Percentiles rank a stretch among this genome's conserved stretches.
Conservation (phyloP, 768 basidiomycete genomes). For the Termitomyces sp. region DNA sequence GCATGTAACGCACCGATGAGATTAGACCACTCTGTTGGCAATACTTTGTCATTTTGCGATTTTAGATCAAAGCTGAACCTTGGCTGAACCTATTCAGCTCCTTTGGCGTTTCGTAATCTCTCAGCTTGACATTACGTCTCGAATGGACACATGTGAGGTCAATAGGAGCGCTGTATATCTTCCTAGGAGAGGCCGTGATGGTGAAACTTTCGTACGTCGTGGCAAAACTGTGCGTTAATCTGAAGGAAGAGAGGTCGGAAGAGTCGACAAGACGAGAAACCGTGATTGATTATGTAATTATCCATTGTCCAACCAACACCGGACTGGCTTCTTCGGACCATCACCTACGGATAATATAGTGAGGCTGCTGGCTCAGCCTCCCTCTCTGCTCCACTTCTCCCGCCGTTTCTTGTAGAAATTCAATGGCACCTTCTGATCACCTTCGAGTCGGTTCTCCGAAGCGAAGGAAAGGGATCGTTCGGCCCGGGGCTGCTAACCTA, state of each 20-base stretch:
- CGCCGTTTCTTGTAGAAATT: neutral
- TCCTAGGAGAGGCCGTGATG: slow-evolving; percentile 4
- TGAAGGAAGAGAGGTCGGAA: neutral
- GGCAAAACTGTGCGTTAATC: slow-evolving; percentile 2
- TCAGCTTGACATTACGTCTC: slow-evolving; percentile 4
- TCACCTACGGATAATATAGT: neutral
- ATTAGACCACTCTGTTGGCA: slow-evolving; percentile 6
- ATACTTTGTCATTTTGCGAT: neutral
- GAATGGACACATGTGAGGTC: slow-evolving; percentile 10
- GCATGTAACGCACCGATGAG: slow-evolving; percentile 4
- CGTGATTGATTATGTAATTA: too few species aligned
- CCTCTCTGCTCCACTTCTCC: neutral
- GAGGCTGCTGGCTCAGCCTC: slow-evolving; percentile 16
- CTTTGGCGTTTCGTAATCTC: slow-evolving; percentile 8
- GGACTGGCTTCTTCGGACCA: neutral
- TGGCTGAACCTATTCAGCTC: slow-evolving; percentile 9
- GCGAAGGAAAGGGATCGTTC: slow-evolving; percentile 4
- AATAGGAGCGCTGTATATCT: slow-evolving; percentile 8
- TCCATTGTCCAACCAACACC: too few species aligned
- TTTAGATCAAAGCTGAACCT: slow-evolving; percentile 11
- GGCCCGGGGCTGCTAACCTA: slow-evolving; percentile 12
- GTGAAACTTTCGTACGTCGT: slow-evolving; percentile 1
- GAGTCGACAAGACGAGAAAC: neutral
- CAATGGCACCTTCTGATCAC: slow-evolving; percentile 10
- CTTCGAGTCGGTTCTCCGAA: neutral